These are phyloP conservation scores for Boletus reticuloceps DNA, from an alignment of 768 basidiomycete species.

Conservation along the genomic window DNA sequence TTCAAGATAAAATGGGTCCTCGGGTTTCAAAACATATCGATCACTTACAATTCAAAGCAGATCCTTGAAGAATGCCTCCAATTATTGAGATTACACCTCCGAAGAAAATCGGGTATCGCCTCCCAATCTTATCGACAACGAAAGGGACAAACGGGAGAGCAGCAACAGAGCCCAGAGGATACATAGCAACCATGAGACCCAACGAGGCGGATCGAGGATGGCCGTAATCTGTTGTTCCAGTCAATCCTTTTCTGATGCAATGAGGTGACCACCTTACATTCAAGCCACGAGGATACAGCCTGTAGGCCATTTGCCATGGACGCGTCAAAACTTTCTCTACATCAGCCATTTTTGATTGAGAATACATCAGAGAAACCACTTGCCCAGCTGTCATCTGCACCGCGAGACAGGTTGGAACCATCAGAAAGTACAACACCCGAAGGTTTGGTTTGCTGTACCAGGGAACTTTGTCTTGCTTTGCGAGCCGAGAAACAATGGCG, in stretches of 20 bases:
- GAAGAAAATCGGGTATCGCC: conserved; percentile 8
- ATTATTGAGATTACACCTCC: conserved; percentile 4
- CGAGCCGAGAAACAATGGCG: conserved; percentile 18
- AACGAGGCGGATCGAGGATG: conserved; percentile 51
- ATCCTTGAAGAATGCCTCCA: conserved; percentile 8
- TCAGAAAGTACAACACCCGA: conserved; percentile 50
- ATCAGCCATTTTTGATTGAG: not conserved
- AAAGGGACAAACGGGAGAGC: conserved; percentile 41
- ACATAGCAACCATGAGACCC: conserved; percentile 57
- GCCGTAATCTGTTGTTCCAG: conserved; percentile 42
- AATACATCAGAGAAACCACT: not conserved
- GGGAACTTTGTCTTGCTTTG: conserved; percentile 40
- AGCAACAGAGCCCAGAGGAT: conserved; percentile 54
- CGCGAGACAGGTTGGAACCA: conserved; percentile 40
- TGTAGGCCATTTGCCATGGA: conserved; percentile 65
- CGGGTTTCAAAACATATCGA: too few species aligned
- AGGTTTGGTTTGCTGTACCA: conserved; percentile 66
- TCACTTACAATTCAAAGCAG: conserved; percentile 9
- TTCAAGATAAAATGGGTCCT: not conserved
- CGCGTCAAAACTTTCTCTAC: conserved; percentile 23
- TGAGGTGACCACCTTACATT: conserved; percentile 37
- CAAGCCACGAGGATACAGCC: conserved; percentile 55
- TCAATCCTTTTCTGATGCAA: not conserved
- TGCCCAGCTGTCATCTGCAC: conserved; percentile 13
- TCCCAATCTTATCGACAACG: conserved; percentile 6